phyloP scores from a whole-genome alignment of 2,329 filamentous ascomycete species.

The Cercospora sp. region DNA sequence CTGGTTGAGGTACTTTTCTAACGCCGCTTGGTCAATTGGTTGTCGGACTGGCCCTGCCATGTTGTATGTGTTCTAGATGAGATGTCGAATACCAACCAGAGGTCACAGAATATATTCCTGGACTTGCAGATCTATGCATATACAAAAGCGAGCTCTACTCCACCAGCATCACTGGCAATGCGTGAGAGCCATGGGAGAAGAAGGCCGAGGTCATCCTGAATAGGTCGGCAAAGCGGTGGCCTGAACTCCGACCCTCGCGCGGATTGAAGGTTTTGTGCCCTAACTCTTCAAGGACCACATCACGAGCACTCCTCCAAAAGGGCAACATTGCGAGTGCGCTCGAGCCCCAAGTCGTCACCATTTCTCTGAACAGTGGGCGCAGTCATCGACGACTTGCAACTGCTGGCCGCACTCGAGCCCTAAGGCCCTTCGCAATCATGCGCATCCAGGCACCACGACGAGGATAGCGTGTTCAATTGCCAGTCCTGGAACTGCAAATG shows the following conservation, averaged over 20 bases:
- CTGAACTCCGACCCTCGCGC: background rate
- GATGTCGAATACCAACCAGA: background rate
- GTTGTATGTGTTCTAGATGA: background rate
- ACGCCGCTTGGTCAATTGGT: constrained; percentile 75
- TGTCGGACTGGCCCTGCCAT: constrained; percentile 89
- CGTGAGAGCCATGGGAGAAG: background rate
- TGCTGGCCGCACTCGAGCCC: background rate
- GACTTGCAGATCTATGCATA: background rate
- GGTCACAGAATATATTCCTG: background rate
- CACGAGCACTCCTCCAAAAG: background rate
- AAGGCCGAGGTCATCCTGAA: constrained; percentile 4
- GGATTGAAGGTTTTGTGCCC: background rate
- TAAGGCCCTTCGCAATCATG: background rate
- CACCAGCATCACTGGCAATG: background rate
- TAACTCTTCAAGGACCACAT: background rate
- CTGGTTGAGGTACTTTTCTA: constrained; percentile 73
- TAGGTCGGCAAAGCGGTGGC: background rate
- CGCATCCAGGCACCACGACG: background rate
- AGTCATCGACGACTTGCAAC: background rate
- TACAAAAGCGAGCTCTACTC: background rate
- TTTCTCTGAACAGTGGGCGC: background rate
- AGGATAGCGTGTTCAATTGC: background rate
- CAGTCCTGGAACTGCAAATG: background rate
- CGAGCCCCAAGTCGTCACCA: background rate
- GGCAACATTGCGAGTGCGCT: background rate